Percentiles rank a stretch among this genome's conserved stretches.
Evolutionary conservation across 345 rosid species (phyloP).

Genomic region (Eucalyptus viminalis): DNA sequence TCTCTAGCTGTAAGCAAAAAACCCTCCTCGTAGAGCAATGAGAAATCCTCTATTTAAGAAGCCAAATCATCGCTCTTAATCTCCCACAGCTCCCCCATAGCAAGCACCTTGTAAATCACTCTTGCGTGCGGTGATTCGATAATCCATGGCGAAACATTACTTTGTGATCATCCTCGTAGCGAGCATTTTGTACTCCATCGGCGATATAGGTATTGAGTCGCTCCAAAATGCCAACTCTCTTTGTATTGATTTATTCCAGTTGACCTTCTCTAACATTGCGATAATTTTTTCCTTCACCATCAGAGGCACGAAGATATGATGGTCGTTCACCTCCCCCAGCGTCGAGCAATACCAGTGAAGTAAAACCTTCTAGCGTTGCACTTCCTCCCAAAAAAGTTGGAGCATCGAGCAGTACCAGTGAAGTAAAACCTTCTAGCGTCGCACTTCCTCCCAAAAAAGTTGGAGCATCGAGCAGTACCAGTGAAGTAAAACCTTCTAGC

Average conservation of each 20-base stretch:
- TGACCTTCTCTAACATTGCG: not conserved
- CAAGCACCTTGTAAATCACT: not conserved
- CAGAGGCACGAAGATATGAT: not conserved
- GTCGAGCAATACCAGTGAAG: not conserved
- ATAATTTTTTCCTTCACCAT: not conserved
- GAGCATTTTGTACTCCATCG: not conserved
- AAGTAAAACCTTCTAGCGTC: not conserved
- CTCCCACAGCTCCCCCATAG: not conserved
- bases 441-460: too few relatives aligned
- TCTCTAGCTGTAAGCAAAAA: not conserved
- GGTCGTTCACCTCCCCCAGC: not conserved
- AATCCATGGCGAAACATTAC: not conserved
- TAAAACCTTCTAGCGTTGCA: not conserved
- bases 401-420: too few relatives aligned
- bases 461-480: not conserved
- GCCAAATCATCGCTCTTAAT: not conserved
- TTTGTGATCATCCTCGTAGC: not conserved
- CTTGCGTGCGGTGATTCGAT: not conserved
- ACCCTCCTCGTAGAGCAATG: not conserved
- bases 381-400: not conserved
- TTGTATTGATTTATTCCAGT: not conserved
- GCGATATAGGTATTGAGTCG: not conserved
- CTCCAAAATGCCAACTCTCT: not conserved
- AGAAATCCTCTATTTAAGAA: not conserved
- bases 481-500: not conserved